These are phyloP conservation scores for Circinella umbellata DNA, from an alignment of 371 early-diverging fungal genomes.

Conservation along the genomic window DNA sequence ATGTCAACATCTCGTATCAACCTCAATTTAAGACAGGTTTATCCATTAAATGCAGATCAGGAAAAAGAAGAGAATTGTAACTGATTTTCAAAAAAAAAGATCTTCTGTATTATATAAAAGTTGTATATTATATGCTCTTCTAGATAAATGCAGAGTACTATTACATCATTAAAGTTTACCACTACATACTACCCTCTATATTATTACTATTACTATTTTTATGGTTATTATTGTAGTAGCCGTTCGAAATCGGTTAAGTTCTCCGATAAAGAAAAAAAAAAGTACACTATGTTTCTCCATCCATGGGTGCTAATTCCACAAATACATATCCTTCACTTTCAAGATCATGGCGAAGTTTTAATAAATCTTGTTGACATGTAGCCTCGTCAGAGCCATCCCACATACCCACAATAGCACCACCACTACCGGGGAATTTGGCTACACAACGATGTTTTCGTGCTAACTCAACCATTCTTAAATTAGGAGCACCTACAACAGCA, in stretches of 20 bases:
- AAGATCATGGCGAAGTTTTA: conserved; percentile 37
- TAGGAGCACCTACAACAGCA: conserved; percentile 43
- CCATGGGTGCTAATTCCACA: conserved; percentile 31
- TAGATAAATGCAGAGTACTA: no score
- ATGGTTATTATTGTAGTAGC: no score
- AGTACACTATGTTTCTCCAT: neutral
- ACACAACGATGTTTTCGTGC: conserved; percentile 46
- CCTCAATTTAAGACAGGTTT: conserved; percentile 79
- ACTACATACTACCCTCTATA: no score
- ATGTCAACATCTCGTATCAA: conserved; percentile 70
- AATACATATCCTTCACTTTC: conserved; percentile 54
- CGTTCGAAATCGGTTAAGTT: no score
- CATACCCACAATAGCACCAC: conserved; percentile 59
- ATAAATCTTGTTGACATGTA: conserved; percentile 27
- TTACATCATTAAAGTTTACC: no score
- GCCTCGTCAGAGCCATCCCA: conserved; percentile 35
- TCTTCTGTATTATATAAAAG: neutral
- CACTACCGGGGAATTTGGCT: conserved; percentile 60
- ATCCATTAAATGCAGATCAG: conserved; percentile 5
- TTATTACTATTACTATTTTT: no score
- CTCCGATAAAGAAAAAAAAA: neutral
- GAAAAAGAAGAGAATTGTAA: neutral
- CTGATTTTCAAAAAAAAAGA: neutral
- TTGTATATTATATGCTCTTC: neutral
- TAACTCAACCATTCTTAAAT: conserved; percentile 56